A percentile compares a stretch with the other conserved stretches of the same genome.
These are phyloP conservation scores for Cercophora samala DNA, from an alignment of 495 filamentous ascomycete genomes.

Conservation along the genomic window DNA sequence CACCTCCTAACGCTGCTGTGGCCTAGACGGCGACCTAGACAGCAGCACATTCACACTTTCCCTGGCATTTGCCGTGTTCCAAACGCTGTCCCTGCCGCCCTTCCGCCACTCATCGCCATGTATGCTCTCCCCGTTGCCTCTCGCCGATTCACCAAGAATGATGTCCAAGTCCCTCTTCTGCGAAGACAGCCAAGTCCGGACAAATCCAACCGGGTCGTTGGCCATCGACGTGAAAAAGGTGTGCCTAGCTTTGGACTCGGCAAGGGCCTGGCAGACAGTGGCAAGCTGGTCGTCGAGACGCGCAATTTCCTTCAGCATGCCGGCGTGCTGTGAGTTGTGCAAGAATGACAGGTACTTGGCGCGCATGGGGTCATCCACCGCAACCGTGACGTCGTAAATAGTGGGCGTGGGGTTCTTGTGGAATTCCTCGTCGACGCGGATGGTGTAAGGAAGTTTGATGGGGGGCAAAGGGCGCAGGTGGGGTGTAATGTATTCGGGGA, in stretches of 20 bases:
- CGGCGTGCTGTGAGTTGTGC: conserved; percentile 52
- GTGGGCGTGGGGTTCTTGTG: conserved; percentile 64
- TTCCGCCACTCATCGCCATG: conserved; percentile 55
- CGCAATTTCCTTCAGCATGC: conserved; percentile 66
- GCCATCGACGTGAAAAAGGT: conserved; percentile 72
- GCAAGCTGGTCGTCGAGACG: conserved; percentile 79
- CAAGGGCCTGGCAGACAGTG: conserved; percentile 70
- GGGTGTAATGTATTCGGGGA: conserved; percentile 68
- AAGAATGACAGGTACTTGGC: conserved; percentile 61
- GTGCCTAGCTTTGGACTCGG: conserved; percentile 78
- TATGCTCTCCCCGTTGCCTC: conserved; percentile 61
- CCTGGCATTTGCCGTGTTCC: conserved; percentile 51
- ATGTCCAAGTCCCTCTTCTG: conserved; percentile 90
- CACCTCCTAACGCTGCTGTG: conserved; percentile 32
- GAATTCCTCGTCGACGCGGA: conserved; percentile 86
- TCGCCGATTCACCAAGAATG: conserved; percentile 74
- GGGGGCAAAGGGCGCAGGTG: conserved; percentile 80
- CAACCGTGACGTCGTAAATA: conserved; percentile 83
- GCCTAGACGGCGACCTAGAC: conserved; percentile 18
- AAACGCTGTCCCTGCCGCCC: conserved; percentile 50
- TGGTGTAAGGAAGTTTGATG: conserved; percentile 83
- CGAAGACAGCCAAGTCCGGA: conserved; percentile 77
- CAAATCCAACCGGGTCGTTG: conserved; percentile 76
- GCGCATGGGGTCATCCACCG: conserved; percentile 77
- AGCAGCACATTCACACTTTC: conserved; percentile 56